Evolutionary conservation across 2,329 filamentous ascomycete genomes (phyloP).

Genomic region (Cladosporium sp.): DNA sequence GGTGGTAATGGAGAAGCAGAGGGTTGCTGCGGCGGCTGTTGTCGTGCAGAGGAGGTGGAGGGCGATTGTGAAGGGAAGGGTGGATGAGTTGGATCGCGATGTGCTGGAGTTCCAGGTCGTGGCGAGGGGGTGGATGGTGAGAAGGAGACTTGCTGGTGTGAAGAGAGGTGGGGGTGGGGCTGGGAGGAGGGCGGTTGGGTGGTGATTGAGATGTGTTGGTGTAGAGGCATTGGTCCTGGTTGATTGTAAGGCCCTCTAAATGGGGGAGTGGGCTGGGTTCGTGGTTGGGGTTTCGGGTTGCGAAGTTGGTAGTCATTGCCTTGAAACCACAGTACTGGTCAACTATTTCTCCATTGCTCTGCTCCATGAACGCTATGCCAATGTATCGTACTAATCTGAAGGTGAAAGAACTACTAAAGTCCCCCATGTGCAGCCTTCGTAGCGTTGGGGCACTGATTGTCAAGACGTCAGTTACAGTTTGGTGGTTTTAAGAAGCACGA

Average conservation of each 20-base stretch:
- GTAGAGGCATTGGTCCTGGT: not conserved
- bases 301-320: not conserved
- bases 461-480: not conserved
- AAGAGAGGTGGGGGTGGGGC: conserved; percentile 28
- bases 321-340: not conserved
- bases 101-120: conserved; percentile 45
- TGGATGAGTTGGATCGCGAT: conserved; percentile 38
- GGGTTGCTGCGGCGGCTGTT: conserved; percentile 44
- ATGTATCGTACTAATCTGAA: not conserved
- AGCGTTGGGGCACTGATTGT: not conserved
- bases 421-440: not conserved
- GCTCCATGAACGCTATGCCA: not conserved
- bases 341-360: not conserved
- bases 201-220: not conserved
- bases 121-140: conserved; percentile 43
- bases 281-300: not conserved
- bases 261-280: not conserved
- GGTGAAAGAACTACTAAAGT: not conserved
- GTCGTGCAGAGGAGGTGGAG: conserved; percentile 49
- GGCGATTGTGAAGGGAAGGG: conserved; percentile 38
- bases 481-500: not conserved
- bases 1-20: conserved; percentile 47
- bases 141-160: conserved; percentile 35
- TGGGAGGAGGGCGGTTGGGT: conserved; percentile 31
- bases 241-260: not conserved